Base-by-base conservation (phyloP, 495 filamentous ascomycete genomes). In the Penicillium macrosclerotiorum region DNA sequence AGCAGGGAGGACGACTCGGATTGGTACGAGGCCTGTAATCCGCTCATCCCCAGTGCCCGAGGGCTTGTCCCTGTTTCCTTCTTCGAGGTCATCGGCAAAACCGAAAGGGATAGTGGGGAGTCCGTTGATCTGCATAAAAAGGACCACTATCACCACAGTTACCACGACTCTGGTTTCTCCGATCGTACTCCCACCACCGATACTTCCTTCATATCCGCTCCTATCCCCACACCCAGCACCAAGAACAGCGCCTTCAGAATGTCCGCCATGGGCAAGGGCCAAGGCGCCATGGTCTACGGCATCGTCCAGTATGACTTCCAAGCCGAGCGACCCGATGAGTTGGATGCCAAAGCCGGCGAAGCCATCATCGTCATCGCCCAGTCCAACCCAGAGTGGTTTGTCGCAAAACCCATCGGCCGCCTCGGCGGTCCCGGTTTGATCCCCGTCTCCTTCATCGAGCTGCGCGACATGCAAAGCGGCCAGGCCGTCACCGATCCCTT, bases 11-110 rank as follows among this genome's bases (percentile, higher is more conserved):
- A 96, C 75, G 91, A 97, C 63, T 66, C 67, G 14, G 88, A 95
- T 64, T 98, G 93, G 93, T 98, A 97, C 76, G 93, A 97, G 73
- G 93, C 93, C 13, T 97, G 91, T 74, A 98, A 98, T 68, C 93
- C 93, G 45, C 80, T 90, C 46, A 79, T 95, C 54, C 88, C 90
- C 57, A 83, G 82, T 68, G 88, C 89, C 30, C 84, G 89, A 49
- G 93, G 93, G 51, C 77, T 98, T 43, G 93, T 98, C 32, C 93
- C 93, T 6, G 93, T 95, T 26, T 76, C 84, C 19, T 96, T 86
- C 73, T 98, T 98, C 68, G 89, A 96, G 65, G 75, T 85, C 9
- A 80, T 98, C 32, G 89, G 88, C 45, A 93, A 92, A 73, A 91
- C 82, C 51, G 90, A 92, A 68, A 79, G 93, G 60, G 86, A 95